Evolutionary conservation across 805 yeast species (phyloP).

Genomic region (Debaryomyces castellii): DNA sequence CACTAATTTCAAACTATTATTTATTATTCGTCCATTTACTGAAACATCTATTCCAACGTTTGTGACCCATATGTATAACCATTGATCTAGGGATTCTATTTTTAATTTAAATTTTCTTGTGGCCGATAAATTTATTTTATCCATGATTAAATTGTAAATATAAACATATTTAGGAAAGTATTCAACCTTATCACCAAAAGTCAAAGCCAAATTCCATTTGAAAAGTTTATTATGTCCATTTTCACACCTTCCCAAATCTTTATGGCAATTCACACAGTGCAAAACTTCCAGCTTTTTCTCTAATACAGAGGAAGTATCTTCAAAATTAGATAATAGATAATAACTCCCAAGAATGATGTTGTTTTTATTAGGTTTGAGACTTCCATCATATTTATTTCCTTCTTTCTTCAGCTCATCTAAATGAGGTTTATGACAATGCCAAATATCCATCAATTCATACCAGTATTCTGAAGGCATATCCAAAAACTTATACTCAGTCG

Average conservation of each 20-base stretch:
- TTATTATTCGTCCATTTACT: constrained; percentile 11
- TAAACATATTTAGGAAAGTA: constrained; percentile 34
- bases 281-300: constrained; percentile 7
- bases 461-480: constrained; percentile 91
- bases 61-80: constrained; percentile 33
- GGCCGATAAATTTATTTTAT: constrained; percentile 40
- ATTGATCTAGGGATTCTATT: constrained; percentile 2
- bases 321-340: constrained; percentile 45
- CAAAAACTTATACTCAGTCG: constrained; percentile 33
- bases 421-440: constrained; percentile 93
- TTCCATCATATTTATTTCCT: constrained; percentile 36
- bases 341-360: constrained; percentile 55
- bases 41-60: constrained; percentile 33
- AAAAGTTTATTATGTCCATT: constrained; percentile 26
- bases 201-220: constrained; percentile 57
- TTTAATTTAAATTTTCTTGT: constrained; percentile 27
- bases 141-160: constrained; percentile 38
- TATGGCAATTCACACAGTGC: constrained; percentile 38
- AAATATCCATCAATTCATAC: constrained; percentile 94
- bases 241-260: constrained; percentile 39
- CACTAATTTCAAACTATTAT: constrained; percentile 29
- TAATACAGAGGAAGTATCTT: constrained; percentile 5
- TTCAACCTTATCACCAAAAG: constrained; percentile 18
- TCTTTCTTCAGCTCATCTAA: constrained; percentile 18
- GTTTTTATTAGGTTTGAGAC: constrained; percentile 42